phyloP scores from a whole-genome alignment of 2,329 filamentous ascomycete species.

The Fusarium guadeloupense region DNA sequence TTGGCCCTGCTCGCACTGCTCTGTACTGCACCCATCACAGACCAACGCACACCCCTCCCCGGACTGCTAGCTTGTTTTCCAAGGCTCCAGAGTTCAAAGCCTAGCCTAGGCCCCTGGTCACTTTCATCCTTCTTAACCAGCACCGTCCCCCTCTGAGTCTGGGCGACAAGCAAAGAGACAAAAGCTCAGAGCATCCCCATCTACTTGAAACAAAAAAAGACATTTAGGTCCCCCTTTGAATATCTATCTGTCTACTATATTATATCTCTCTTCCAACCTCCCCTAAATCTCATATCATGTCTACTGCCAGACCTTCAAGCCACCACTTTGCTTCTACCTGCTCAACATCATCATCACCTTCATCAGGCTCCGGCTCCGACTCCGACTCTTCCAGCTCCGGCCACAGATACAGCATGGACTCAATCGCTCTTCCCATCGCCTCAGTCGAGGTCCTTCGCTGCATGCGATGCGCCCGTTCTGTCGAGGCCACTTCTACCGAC shows the following conservation, averaged over 20 bases:
- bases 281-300: constrained; percentile 30
- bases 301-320: constrained; percentile 32
- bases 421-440: constrained; percentile 55
- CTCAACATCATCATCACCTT: constrained; percentile 34
- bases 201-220: constrained; percentile 25
- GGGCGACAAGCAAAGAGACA: constrained; percentile 21
- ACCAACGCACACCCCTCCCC: constrained; percentile 19
- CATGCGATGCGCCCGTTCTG: constrained; percentile 67
- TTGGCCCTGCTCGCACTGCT: constrained; percentile 36
- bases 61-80: constrained; percentile 24
- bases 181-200: constrained; percentile 34
- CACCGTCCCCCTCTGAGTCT: constrained; percentile 23
- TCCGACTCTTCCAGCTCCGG: constrained; percentile 42
- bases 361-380: constrained; percentile 35
- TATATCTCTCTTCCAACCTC: constrained; percentile 31
- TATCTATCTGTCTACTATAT: constrained; percentile 15
- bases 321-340: constrained; percentile 39
- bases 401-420: constrained; percentile 60
- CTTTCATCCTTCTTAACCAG: constrained; percentile 27
- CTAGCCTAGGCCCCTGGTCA: constrained; percentile 27
- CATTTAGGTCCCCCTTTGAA: constrained; percentile 18
- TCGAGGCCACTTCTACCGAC: constrained; percentile 69
- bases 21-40: not conserved
- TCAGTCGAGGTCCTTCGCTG: constrained; percentile 70
- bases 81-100: constrained; percentile 34